Percentiles rank a stretch among this genome's conserved stretches.
Conservation (phyloP, 2,329 filamentous ascomycete genomes). For the Ceratocystis eucalypticola region DNA sequence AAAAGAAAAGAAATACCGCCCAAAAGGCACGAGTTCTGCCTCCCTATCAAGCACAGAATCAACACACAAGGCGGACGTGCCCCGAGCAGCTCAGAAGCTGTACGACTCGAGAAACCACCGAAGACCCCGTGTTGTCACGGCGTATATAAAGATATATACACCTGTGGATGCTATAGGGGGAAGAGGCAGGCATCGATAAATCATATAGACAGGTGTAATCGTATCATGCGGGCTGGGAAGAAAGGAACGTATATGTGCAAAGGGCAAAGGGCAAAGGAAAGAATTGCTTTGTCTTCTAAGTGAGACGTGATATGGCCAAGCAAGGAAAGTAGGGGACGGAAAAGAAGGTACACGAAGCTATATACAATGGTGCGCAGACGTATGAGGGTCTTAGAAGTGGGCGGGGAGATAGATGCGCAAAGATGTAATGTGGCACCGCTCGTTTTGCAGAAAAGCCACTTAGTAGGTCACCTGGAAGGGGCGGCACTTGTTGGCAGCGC, state of each 20-base stretch:
- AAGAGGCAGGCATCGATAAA: neutral
- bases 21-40: too few species aligned
- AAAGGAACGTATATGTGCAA: too few species aligned
- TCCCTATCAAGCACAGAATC: neutral
- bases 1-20: neutral
- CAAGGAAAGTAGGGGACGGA: neutral
- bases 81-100: too few species aligned
- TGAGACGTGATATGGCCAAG: too few species aligned
- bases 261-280: neutral
- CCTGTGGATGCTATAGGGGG: neutral
- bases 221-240: neutral
- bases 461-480: constrained; percentile 23
- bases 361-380: too few species aligned
- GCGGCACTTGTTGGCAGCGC: constrained; percentile 30
- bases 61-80: neutral
- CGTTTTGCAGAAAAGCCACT: neutral
- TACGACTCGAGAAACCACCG: too few species aligned
- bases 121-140: neutral
- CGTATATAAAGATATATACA: neutral
- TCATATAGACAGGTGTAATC: neutral
- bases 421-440: too few species aligned
- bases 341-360: neutral
- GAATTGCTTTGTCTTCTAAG: too few species aligned
- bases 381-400: too few species aligned
- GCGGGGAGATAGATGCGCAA: neutral